Evolutionary conservation across 495 filamentous ascomycete genomes (phyloP).

Genomic region (Annulohypoxylon nitens): DNA sequence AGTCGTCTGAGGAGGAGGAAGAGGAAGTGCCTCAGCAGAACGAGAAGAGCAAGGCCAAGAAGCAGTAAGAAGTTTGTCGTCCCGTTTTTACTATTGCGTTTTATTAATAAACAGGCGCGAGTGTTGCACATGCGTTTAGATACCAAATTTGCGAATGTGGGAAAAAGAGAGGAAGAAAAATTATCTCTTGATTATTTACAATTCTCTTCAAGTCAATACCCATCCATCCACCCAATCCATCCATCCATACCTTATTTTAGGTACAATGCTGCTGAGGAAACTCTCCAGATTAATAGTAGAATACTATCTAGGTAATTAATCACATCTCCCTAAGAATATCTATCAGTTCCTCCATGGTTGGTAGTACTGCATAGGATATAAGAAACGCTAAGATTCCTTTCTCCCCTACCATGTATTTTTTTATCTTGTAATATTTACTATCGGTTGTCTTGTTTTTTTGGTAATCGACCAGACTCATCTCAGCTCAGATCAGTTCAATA

Average conservation of each 20-base stretch:
- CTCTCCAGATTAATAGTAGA: slow-evolving; percentile 30
- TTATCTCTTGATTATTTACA: slow-evolving; percentile 21
- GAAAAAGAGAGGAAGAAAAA: slow-evolving; percentile 2
- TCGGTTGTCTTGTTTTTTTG: neutral
- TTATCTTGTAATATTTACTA: neutral
- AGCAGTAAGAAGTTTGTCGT: slow-evolving; percentile 25
- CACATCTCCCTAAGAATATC: neutral
- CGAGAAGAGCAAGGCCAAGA: slow-evolving; percentile 21
- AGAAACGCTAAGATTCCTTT: slow-evolving; percentile 11
- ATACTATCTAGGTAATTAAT: slow-evolving; percentile 24
- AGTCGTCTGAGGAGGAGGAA: slow-evolving; percentile 31
- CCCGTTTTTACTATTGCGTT: neutral
- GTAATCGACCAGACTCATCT: slow-evolving; percentile 1
- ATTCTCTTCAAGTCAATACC: neutral
- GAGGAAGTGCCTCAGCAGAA: slow-evolving; percentile 20
- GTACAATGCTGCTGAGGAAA: neutral
- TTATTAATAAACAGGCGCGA: slow-evolving; percentile 20
- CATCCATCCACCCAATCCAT: no score
- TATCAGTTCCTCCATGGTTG: neutral
- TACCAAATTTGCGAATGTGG: slow-evolving; percentile 28
- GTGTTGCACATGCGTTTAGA: slow-evolving; percentile 12
- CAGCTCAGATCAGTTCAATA: neutral
- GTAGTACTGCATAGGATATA: neutral
- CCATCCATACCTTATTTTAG: neutral
- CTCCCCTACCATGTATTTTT: slow-evolving; percentile 7